phyloP scores from a whole-genome alignment of 2,329 filamentous ascomycete genomes.

The Pestalotiopsis sp. region DNA sequence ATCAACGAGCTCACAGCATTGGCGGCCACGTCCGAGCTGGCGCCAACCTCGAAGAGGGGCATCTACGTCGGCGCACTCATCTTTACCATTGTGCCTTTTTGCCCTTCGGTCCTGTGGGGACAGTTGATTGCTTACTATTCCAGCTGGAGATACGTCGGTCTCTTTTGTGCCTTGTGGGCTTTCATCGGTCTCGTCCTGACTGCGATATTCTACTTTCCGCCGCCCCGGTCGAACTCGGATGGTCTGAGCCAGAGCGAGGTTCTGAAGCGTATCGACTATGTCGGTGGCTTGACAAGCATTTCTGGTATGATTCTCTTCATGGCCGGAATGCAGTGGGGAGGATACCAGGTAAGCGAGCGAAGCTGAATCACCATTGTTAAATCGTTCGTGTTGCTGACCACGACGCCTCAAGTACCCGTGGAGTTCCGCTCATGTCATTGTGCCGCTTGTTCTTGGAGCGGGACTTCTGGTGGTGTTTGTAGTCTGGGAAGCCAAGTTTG shows the following conservation, averaged over 20 bases:
- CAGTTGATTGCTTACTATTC: constrained; percentile 50
- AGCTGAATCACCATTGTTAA: background rate
- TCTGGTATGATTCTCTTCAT: constrained; percentile 52
- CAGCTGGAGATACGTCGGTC: constrained; percentile 57
- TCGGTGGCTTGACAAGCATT: constrained; percentile 52
- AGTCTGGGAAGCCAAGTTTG: constrained; percentile 36
- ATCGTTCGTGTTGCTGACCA: background rate
- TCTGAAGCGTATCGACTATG: constrained; percentile 47
- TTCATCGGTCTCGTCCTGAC: constrained; percentile 53
- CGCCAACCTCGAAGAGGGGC: constrained; percentile 64
- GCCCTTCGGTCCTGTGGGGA: constrained; percentile 62
- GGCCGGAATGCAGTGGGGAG: constrained; percentile 45
- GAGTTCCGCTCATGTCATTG: constrained; percentile 38
- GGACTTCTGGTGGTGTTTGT: constrained; percentile 37
- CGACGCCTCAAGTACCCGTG: constrained; percentile 30
- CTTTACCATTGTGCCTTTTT: constrained; percentile 64
- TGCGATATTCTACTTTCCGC: constrained; percentile 54
- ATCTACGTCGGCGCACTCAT: constrained; percentile 63
- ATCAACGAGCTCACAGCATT: constrained; percentile 70
- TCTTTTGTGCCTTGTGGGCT: constrained; percentile 54
- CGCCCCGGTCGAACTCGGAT: constrained; percentile 42
- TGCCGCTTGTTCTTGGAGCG: constrained; percentile 41
- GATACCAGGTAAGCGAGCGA: constrained; percentile 28
- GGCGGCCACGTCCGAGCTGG: constrained; percentile 68
- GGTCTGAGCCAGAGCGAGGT: constrained; percentile 42